A percentile compares a stretch with the other conserved stretches of the same genome.
Conservation (phyloP, 192 early-diverging fungal species). For the Linnemannia schmuckeri region DNA sequence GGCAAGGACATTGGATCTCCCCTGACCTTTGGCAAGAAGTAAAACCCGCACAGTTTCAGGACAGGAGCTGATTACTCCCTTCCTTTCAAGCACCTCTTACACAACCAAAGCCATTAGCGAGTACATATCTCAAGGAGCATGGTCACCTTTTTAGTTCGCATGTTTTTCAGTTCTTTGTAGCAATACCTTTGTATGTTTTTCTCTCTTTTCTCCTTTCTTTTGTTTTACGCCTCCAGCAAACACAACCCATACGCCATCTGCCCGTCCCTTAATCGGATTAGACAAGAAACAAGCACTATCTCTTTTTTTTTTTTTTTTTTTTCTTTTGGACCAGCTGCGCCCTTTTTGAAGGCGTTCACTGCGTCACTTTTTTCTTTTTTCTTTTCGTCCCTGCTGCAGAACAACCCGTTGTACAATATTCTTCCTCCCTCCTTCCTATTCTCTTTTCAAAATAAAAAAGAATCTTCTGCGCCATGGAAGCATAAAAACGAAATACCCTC, state of each 20-base stretch:
- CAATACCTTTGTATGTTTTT: not conserved
- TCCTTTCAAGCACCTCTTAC: too few relatives aligned
- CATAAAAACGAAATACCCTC: not conserved
- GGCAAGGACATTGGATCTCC: constrained; percentile 78
- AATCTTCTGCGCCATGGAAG: not conserved
- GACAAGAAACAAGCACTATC: not conserved
- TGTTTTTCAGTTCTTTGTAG: not conserved
- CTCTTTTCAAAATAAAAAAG: not conserved
- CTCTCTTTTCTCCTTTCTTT: not conserved
- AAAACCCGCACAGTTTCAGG: not conserved
- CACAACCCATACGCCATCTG: not conserved
- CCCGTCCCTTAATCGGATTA: not conserved
- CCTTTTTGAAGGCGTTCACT: too few relatives aligned
- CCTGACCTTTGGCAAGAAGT: constrained; percentile 65
- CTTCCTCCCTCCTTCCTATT: not conserved
- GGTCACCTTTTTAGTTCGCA: not conserved
- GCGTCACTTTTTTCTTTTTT: not conserved
- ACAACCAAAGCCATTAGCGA: not conserved
- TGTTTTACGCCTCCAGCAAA: not conserved
- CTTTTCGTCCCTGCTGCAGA: not conserved
- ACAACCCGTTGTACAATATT: not conserved
- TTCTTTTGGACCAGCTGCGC: not conserved
- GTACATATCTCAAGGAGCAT: not conserved
- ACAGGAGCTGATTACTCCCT: not conserved
- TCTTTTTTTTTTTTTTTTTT: too few relatives aligned